Evolutionary conservation across 2,329 filamentous ascomycete genomes (phyloP), one percentile per base, ranked within the genome.

Genomic region (Fusarium clavum): DNA sequence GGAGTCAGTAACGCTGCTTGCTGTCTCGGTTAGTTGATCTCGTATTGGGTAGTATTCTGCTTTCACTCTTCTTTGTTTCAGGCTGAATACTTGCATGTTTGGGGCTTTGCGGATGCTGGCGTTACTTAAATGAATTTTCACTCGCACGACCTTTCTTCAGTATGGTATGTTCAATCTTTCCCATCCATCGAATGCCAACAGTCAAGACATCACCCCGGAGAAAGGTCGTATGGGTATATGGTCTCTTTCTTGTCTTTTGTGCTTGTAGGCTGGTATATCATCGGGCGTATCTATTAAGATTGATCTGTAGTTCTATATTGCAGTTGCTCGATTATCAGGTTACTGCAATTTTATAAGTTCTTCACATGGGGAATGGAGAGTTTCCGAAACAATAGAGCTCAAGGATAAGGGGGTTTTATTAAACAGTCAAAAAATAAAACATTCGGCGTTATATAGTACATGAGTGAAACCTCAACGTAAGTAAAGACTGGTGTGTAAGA

Each of bases 1-100:
- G 63, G 69, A 61, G 29, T 2, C 2, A 45, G 6, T 73, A n/a
- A 51, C 5, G 20, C 18, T 14, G 8, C 9, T 45, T 10, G 13
- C 29, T 9, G 25, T 10, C 11, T 9, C 9, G 3, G 3, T 4
- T 11, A 10, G 16, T 9, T n/a, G 34, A 38, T 38, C 3, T 16
- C 6, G 8, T 9, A 12, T 8, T 7, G 10, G 4, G 2, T 9
- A 20, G 8, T 44, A 16, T 16, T 29, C 10, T 13, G 2, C 14
- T 20, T 38, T 5, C 34, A 6, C 25, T 40, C 8, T 20, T 16
- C 9, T 6, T 20, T 32, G 20, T 10, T 44, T 10, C 20, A 44
- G 41, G 22, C 22, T 24, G 20, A 6, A 44, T 44, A 24, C 9
- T 22, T 14, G 5, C 20, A 38, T 38, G 3, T 12, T 38, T 24